A percentile compares a stretch with the other conserved stretches of the same genome.
phyloP scores from a whole-genome alignment of 441 rosid genomes.

The Rhodomyrtus psidioides region DNA sequence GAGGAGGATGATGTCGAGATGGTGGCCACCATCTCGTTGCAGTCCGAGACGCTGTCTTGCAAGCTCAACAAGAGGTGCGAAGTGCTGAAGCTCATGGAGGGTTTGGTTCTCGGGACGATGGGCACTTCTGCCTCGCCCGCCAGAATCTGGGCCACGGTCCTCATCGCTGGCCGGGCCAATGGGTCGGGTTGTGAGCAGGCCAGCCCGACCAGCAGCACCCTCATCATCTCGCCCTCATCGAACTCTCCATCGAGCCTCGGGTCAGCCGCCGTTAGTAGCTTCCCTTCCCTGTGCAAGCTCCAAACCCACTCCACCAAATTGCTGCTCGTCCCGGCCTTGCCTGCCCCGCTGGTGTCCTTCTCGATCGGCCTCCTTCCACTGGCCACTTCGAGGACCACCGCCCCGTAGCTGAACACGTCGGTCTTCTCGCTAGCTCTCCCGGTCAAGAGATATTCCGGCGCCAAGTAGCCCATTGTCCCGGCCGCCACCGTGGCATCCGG shows the following conservation, averaged over 20 bases:
- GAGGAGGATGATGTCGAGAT: conserved; percentile 71
- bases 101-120: conserved; percentile 67
- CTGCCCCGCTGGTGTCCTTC: conserved; percentile 27
- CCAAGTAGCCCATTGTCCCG: conserved; percentile 96
- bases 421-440: conserved; percentile 89
- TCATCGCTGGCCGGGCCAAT: conserved; percentile 70
- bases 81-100: conserved; percentile 76
- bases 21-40: conserved; percentile 40
- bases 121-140: conserved; percentile 86
- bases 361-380: conserved; percentile 89
- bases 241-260: conserved; percentile 51
- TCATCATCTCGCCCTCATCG: conserved; percentile 50
- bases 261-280: conserved; percentile 58
- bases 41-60: conserved; percentile 90
- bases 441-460: conserved; percentile 87
- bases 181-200: conserved; percentile 97
- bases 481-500: conserved; percentile 95
- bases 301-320: conserved; percentile 98
- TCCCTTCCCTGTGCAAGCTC: conserved; percentile 78
- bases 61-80: conserved; percentile 66
- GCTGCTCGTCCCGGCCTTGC: conserved; percentile 30
- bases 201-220: conserved; percentile 68
- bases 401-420: conserved; percentile 92
- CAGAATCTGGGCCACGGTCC: conserved; percentile 80
- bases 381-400: conserved; percentile 81